Evolutionary conservation across 371 early-diverging fungal species (phyloP).

Genomic region (Apophysomyces ossiformis): DNA sequence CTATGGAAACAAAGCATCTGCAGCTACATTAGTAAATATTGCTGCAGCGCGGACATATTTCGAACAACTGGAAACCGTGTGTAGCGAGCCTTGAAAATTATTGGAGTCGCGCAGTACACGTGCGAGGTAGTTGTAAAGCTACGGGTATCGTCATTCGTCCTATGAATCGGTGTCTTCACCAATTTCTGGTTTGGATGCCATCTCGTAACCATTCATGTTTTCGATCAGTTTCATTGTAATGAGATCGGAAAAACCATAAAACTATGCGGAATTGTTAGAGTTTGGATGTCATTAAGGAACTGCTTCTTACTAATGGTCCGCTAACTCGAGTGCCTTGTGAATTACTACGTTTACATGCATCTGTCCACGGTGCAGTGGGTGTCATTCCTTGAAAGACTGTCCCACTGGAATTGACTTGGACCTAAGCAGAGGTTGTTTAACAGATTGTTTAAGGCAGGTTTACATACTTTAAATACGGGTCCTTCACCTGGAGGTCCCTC

Average conservation of each 20-base stretch:
- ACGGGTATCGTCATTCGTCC: conserved; percentile 1
- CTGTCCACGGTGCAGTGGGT: conserved; percentile 66
- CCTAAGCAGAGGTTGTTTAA: conserved; percentile 12
- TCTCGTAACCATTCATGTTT: conserved; percentile 41
- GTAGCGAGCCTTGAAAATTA: conserved; percentile 26
- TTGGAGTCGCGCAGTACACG: not conserved
- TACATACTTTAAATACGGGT: conserved; percentile 46
- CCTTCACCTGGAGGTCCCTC: conserved; percentile 37
- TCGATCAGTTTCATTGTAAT: conserved; percentile 46
- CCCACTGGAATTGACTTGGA: conserved; percentile 32
- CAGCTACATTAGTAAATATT: conserved; percentile 82
- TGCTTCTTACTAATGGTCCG: conserved; percentile 48
- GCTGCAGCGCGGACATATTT: conserved; percentile 79
- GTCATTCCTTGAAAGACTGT: conserved; percentile 49
- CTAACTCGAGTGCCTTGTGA: conserved; percentile 54
- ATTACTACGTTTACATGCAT: conserved; percentile 52
- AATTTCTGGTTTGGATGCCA: conserved; percentile 30
- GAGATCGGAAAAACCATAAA: conserved; percentile 56
- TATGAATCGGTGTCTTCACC: conserved; percentile 15
- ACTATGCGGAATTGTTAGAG: conserved; percentile 22
- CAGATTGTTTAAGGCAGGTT: not conserved
- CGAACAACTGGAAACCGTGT: conserved; percentile 63
- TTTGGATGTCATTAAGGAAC: not conserved
- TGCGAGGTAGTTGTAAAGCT: not conserved
- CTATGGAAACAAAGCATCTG: conserved; percentile 58